Evolutionary conservation across 2,329 filamentous ascomycete genomes (phyloP), one percentile per base, ranked within the genome.

Genomic region (Ceratocystis alfenasii): DNA sequence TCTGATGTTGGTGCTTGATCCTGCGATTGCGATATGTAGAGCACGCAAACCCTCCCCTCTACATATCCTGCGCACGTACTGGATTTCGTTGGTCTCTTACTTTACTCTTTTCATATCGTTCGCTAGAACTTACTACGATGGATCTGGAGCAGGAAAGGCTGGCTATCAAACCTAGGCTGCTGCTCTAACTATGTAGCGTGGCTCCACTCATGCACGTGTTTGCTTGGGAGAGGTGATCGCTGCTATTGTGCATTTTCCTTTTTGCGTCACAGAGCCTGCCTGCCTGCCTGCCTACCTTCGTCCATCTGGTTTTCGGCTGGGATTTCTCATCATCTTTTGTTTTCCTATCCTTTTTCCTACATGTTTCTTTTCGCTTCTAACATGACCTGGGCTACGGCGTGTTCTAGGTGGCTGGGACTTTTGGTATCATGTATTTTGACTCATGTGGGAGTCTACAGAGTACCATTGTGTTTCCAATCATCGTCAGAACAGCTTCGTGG

Each of bases 361-460:
- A 57, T 63, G 63, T 65, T 59, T 67, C n/a, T 62, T 22, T 65
- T 67, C 55, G 41, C 59, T 65, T 67, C 46, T 50, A 65, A 65
- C 63, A 28, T 67, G 63, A 41, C 66, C 66, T 63, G 63, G 59
- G 53, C 61, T 45, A 46, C 46, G 46, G 63, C 48, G 44, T 62
- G 30, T 66, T 41, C 45, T 17, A 63, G 22, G 30, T 36, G 22
- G 30, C 25, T 65, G 57, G 46, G 59, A 22, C 20, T 50, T n/a
- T 50, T 65, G 50, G 36, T 33, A 62, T 45, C 15, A 44, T 65
- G 57, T 57, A 65, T 65, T 65, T 65, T 67, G 66, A 48, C 66
- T 65, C 66, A 67, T 67, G 48, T 67, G 66, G 66, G 66, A 60
- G 66, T 63, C 67, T 68, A 44, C 65, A 63, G 15, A 8, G 20